phyloP scores from a whole-genome alignment of 2,329 filamentous ascomycete genomes.

The Xylariaceae sp. region DNA sequence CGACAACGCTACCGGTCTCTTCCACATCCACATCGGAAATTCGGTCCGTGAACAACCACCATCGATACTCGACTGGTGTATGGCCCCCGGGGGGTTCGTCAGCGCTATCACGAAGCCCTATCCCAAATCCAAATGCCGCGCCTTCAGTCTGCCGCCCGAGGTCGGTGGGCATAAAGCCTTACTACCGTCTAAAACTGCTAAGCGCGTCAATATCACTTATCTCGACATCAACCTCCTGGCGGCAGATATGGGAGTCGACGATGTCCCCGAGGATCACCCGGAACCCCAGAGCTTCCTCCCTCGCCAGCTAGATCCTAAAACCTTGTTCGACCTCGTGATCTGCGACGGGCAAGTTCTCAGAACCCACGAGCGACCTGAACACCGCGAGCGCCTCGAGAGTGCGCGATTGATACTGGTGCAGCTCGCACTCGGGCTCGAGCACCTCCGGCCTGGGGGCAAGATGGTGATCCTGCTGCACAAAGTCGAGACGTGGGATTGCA shows the following conservation, averaged over 20 bases:
- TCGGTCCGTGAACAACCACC: conserved; percentile 5
- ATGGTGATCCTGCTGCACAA: conserved; percentile 50
- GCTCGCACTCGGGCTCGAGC: conserved; percentile 28
- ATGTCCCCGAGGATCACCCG: conserved; percentile 32
- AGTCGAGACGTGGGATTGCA: conserved; percentile 38
- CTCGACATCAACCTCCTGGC: conserved; percentile 51
- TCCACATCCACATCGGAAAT: conserved; percentile 29
- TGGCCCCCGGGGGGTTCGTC: conserved; percentile 53
- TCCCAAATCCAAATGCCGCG: conserved; percentile 30
- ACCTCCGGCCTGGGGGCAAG: conserved; percentile 43
- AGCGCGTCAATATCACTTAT: conserved; percentile 20
- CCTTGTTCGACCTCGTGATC: conserved; percentile 42
- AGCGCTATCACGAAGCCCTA: conserved; percentile 34
- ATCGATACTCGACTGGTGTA: conserved; percentile 50
- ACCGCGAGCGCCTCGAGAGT: conserved; percentile 20
- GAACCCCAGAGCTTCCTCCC: conserved; percentile 30
- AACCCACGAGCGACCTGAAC: conserved; percentile 16
- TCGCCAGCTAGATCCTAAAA: conserved; percentile 18
- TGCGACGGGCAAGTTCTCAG: conserved; percentile 33
- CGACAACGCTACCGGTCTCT: conserved; percentile 30
- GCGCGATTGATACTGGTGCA: conserved; percentile 19
- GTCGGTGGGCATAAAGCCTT: conserved; percentile 40
- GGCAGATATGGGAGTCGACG: conserved; percentile 37
- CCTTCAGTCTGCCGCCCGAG: conserved; percentile 38
- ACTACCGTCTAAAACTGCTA: conserved; percentile 20